Evolutionary conservation across 805 yeast genomes (phyloP).

Genomic region (Kurtzmaniella cleridarum): DNA sequence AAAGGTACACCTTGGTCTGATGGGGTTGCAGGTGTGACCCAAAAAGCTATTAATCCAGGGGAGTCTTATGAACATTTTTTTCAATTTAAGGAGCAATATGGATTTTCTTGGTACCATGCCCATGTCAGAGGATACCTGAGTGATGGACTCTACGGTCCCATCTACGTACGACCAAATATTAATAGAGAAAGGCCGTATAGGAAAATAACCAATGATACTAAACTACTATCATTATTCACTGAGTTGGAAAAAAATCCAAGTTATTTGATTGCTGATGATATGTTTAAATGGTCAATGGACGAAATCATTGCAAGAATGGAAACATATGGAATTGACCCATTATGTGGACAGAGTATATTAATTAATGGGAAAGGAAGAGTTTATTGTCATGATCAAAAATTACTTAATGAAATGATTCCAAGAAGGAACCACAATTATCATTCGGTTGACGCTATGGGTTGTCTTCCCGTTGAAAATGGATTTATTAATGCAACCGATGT

Average conservation of each 20-base stretch:
- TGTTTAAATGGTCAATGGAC: constrained; percentile 31
- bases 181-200: constrained; percentile 26
- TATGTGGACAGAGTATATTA: constrained; percentile 25
- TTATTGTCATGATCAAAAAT: constrained; percentile 13
- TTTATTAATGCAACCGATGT: constrained; percentile 13
- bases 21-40: constrained; percentile 48
- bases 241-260: constrained; percentile 20
- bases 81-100: constrained; percentile 33
- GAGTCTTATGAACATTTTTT: constrained; percentile 37
- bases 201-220: constrained; percentile 15
- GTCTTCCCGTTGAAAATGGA: constrained; percentile 13
- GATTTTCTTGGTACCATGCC: constrained; percentile 55
- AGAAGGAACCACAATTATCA: constrained; percentile 9
- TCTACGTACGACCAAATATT: constrained; percentile 35
- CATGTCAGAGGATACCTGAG: constrained; percentile 43
- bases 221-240: constrained; percentile 22
- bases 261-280: constrained; percentile 32
- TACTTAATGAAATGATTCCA: constrained; percentile 10
- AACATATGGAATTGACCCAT: constrained; percentile 27
- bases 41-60: constrained; percentile 45
- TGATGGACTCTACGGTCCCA: constrained; percentile 46
- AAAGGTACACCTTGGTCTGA: constrained; percentile 43
- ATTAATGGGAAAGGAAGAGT: constrained; percentile 27
- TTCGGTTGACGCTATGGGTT: constrained; percentile 17
- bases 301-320: constrained; percentile 29